Percentiles rank a stretch among this genome's conserved stretches.
These are phyloP conservation scores for Tetradesmus obliquus DNA, from an alignment of 139 green algal genomes.

Conservation along the genomic window DNA sequence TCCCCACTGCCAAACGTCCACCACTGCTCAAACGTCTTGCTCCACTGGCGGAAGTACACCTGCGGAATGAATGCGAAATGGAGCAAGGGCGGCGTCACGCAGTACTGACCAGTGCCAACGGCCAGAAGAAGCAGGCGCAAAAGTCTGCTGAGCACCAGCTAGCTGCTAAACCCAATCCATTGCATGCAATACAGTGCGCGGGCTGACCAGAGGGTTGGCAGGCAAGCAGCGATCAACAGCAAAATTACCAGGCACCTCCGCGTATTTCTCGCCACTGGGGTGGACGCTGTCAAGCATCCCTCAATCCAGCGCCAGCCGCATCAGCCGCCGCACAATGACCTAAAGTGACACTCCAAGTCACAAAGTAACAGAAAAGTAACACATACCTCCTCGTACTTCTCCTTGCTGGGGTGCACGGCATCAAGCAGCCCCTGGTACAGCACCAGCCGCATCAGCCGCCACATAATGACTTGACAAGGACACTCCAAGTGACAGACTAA, in stretches of 20 bases:
- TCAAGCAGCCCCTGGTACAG: neutral
- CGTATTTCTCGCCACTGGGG: constrained; percentile 30
- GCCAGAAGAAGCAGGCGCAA: no score
- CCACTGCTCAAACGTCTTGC: constrained; percentile 3
- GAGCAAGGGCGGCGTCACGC: neutral
- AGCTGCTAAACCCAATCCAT: no score
- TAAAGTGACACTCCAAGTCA: neutral
- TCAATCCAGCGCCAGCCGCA: constrained; percentile 12
- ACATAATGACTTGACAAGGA: neutral
- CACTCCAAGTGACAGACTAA: neutral
- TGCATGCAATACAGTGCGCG: no score
- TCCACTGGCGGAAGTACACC: constrained; percentile 41
- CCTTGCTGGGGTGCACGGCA: neutral
- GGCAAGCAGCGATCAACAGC: no score
- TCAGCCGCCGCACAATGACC: neutral
- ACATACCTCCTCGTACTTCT: constrained; percentile 13
- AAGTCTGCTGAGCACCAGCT: no score
- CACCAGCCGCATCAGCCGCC: constrained; percentile 18
- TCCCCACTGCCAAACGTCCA: constrained; percentile 2
- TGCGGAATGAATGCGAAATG: neutral
- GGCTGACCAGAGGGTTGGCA: no score
- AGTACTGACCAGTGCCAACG: neutral
- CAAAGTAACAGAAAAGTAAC: neutral
- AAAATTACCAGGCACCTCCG: neutral
- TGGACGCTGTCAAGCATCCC: neutral